These are phyloP conservation scores for Wallacemonas sp. DNA, from an alignment of 208 protist species.

Conservation along the genomic window DNA sequence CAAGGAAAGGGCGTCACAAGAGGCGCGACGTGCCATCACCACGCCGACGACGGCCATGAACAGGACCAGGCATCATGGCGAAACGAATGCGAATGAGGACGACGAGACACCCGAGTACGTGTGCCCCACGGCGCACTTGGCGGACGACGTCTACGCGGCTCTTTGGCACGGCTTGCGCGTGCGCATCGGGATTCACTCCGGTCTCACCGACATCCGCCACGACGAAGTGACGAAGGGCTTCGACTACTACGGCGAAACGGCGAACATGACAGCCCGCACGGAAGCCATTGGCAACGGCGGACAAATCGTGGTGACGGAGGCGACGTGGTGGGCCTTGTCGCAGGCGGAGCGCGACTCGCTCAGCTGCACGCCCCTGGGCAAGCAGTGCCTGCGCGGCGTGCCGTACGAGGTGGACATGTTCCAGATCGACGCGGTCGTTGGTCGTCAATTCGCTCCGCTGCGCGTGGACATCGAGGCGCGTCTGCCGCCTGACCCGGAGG, in stretches of 20 bases:
- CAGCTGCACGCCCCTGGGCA: constrained; percentile 18
- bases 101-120: background rate
- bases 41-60: too few relatives aligned
- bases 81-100: background rate
- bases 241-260: constrained; percentile 75
- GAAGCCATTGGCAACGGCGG: constrained; percentile 71
- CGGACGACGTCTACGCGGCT: constrained; percentile 25
- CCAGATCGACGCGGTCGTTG: background rate
- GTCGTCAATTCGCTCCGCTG: background rate
- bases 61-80: too few relatives aligned
- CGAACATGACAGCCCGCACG: background rate
- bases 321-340: background rate
- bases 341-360: constrained; percentile 17
- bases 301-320: constrained; percentile 62
- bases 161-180: constrained; percentile 52
- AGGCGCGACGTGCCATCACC: too few relatives aligned
- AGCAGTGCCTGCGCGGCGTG: constrained; percentile 51
- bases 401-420: constrained; percentile 7
- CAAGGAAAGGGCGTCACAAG: background rate
- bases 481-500: background rate
- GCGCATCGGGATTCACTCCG: constrained; percentile 59
- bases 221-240: constrained; percentile 63
- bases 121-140: constrained; percentile 28
- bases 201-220: constrained; percentile 48
- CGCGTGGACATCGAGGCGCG: background rate